These are phyloP conservation scores for Russula emetica DNA, from an alignment of 768 basidiomycete genomes.

Conservation along the genomic window DNA sequence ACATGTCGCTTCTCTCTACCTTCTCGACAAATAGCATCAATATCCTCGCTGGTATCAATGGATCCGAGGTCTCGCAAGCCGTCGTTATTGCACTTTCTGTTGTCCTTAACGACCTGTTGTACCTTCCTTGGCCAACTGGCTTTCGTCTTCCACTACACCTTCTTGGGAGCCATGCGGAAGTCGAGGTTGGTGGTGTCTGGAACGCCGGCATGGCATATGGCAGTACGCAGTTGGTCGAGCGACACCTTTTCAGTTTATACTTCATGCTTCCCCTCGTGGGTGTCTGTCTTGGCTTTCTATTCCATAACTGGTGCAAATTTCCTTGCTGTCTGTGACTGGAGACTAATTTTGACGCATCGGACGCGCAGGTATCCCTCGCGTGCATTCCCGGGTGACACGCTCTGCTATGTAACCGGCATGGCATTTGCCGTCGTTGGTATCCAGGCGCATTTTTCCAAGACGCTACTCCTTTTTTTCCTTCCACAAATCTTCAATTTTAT, in stretches of 20 bases:
- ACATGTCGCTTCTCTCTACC: conserved; percentile 93
- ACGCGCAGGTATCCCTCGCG: conserved; percentile 85
- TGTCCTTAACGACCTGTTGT: conserved; percentile 86
- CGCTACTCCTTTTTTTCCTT: conserved; percentile 91
- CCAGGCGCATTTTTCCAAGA: conserved; percentile 96
- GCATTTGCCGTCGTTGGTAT: conserved; percentile 97
- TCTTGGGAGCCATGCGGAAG: conserved; percentile 58
- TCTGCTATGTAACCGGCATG: conserved; percentile 98
- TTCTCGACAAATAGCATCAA: conserved; percentile 99
- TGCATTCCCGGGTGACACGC: conserved; percentile 92
- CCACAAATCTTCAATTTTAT: conserved; percentile 98
- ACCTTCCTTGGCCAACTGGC: conserved; percentile 82
- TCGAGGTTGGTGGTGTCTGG: conserved; percentile 76
- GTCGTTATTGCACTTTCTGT: conserved; percentile 89
- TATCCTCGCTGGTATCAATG: conserved; percentile 96
- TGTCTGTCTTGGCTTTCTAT: conserved; percentile 84
- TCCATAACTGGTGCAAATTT: conserved; percentile 87
- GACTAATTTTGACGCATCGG: not conserved
- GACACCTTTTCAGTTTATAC: conserved; percentile 94
- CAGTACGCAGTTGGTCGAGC: conserved; percentile 79
- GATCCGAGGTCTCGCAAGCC: conserved; percentile 91
- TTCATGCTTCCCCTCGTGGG: conserved; percentile 95
- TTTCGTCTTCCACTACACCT: conserved; percentile 70
- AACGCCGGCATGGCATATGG: conserved; percentile 83
- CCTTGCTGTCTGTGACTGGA: not conserved